Conservation (phyloP, 2,329 filamentous ascomycete species). For the Neofusicoccum parvum region DNA sequence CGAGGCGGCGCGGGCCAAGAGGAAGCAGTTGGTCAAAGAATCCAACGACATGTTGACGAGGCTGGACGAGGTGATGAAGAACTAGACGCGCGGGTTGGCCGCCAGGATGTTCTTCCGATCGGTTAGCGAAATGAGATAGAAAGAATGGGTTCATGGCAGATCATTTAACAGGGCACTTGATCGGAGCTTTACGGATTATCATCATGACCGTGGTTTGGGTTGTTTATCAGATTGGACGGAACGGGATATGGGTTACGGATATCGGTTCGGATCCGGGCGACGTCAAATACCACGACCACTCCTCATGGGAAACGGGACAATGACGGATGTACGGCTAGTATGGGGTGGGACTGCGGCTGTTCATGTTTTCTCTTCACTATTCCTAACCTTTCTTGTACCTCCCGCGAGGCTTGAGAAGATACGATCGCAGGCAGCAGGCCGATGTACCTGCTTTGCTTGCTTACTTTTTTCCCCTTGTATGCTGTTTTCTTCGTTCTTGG, state of each 20-base stretch:
- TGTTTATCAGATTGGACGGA: neutral
- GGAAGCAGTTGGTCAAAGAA: constrained; percentile 73
- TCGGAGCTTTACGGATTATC: neutral
- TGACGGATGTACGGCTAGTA: neutral
- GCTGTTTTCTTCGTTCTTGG: neutral
- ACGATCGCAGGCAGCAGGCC: neutral
- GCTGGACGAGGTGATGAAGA: constrained; percentile 55
- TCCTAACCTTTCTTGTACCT: neutral
- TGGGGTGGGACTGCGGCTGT: neutral
- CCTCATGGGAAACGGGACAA: neutral
- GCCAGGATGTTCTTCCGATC: neutral
- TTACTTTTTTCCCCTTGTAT: neutral
- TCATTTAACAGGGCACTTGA: neutral
- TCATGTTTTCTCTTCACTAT: neutral
- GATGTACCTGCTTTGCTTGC: neutral
- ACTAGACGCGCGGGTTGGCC: neutral
- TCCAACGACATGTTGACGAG: constrained; percentile 68
- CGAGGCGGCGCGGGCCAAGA: constrained; percentile 61
- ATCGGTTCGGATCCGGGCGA: neutral
- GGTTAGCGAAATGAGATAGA: neutral
- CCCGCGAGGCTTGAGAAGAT: neutral
- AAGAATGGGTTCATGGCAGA: neutral
- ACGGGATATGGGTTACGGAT: neutral
- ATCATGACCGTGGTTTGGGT: neutral
- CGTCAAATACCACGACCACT: neutral